phyloP scores from a whole-genome alignment of 441 rosid genomes.

The Adansonia grandidieri region DNA sequence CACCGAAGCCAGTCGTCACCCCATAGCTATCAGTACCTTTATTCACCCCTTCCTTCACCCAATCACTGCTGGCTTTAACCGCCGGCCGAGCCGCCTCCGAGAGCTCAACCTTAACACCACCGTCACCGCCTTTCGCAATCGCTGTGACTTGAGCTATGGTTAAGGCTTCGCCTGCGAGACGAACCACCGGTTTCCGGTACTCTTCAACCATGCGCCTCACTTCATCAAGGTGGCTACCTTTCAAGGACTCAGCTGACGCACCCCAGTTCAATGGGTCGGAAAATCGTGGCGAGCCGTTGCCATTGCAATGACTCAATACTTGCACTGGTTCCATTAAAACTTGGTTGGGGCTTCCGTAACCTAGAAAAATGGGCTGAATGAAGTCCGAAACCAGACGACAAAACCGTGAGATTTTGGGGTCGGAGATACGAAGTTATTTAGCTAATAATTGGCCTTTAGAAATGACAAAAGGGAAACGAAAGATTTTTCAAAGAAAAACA shows the following conservation, averaged over 20 bases:
- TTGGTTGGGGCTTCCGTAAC: too few relatives aligned
- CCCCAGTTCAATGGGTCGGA: conserved; percentile 49
- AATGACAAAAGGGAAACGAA: not conserved
- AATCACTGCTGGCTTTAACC: conserved; percentile 51
- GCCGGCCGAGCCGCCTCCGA: conserved; percentile 41
- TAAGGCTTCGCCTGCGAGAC: conserved; percentile 42
- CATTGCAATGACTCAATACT: conserved; percentile 9
- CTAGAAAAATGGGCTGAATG: too few relatives aligned
- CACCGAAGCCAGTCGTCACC: conserved; percentile 56
- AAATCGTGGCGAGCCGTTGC: not conserved
- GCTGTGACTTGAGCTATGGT: conserved; percentile 49
- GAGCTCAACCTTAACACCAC: conserved; percentile 35
- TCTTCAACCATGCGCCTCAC: conserved; percentile 45
- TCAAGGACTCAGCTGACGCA: conserved; percentile 39
- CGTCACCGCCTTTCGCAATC: conserved; percentile 19
- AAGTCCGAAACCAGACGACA: too few relatives aligned
- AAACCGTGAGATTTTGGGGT: not conserved
- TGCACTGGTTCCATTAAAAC: conserved; percentile 27
- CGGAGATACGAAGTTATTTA: not conserved
- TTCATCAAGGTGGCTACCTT: conserved; percentile 50
- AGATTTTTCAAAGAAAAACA: not conserved
- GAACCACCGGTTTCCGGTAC: conserved; percentile 35
- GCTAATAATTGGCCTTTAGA: not conserved
- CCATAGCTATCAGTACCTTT: conserved; percentile 51
- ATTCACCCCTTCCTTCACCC: conserved; percentile 51